Conservation (phyloP, 306 rosid genomes). For the Delonix regia region DNA sequence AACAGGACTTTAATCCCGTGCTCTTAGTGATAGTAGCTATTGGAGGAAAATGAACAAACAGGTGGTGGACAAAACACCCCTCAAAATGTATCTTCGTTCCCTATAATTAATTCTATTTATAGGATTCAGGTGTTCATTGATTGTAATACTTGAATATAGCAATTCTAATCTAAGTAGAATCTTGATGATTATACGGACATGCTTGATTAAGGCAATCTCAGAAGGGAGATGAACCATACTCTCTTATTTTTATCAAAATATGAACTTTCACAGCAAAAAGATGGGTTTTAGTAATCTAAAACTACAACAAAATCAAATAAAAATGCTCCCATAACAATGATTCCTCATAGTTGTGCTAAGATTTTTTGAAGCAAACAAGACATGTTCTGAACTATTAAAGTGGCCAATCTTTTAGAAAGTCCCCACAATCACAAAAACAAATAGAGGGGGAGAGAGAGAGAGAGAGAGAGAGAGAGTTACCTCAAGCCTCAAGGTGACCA, state of each 20-base stretch:
- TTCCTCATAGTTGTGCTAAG: slow-evolving; percentile 55
- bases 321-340: slow-evolving; percentile 64
- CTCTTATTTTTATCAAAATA: background rate
- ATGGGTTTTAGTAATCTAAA: slow-evolving; percentile 37
- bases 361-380: slow-evolving; percentile 64
- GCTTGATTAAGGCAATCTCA: slow-evolving; percentile 43
- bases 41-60: slow-evolving; percentile 43
- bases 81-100: slow-evolving; percentile 1
- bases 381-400: slow-evolving; percentile 57
- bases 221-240: slow-evolving; percentile 42
- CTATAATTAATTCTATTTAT: slow-evolving; percentile 30
- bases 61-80: slow-evolving; percentile 30
- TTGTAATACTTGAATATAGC: slow-evolving; percentile 29
- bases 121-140: slow-evolving; percentile 35
- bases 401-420: slow-evolving; percentile 58
- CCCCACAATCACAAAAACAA: slow-evolving; percentile 61
- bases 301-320: slow-evolving; percentile 35
- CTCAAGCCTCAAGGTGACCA: slow-evolving; percentile 60
- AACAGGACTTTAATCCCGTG: slow-evolving; percentile 57
- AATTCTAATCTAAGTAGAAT: slow-evolving; percentile 46
- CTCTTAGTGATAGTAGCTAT: slow-evolving; percentile 42
- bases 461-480: slow-evolving; percentile 22
- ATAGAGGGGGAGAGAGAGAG: slow-evolving; percentile 3
- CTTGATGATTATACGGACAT: slow-evolving; percentile 62
- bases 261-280: slow-evolving; percentile 12